Evolutionary conservation across 2,329 filamentous ascomycete species (phyloP).

Genomic region (Aspergillus cejpii): DNA sequence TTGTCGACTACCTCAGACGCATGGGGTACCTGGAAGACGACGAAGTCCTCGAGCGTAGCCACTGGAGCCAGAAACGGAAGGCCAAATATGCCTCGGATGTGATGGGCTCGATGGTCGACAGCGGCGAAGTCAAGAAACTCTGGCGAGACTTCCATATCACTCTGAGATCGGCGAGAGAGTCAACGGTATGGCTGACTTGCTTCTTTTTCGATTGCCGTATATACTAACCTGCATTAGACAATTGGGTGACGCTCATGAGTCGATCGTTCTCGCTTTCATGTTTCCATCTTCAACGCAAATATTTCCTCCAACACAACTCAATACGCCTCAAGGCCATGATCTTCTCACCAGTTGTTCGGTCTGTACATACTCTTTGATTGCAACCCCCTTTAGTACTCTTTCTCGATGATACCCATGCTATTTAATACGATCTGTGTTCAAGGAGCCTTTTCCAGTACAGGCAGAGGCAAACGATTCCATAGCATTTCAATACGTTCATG

Average conservation of each 20-base stretch:
- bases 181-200: slow-evolving; percentile 33
- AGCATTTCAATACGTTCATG: background rate
- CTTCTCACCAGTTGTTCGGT: too few relatives aligned
- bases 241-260: background rate
- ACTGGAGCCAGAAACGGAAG: slow-evolving; percentile 54
- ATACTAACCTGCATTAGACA: slow-evolving; percentile 3
- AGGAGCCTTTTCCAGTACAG: too few relatives aligned
- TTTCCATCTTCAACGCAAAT: background rate
- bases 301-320: background rate
- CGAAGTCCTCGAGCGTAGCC: slow-evolving; percentile 55
- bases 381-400: background rate
- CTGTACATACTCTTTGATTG: too few relatives aligned
- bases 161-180: slow-evolving; percentile 52
- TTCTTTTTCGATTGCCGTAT: background rate
- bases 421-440: too few relatives aligned
- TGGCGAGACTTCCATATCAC: slow-evolving; percentile 60
- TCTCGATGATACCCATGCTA: slow-evolving; percentile 1
- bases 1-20: slow-evolving; percentile 54
- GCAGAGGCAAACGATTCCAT: too few relatives aligned
- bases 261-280: background rate
- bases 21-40: slow-evolving; percentile 53
- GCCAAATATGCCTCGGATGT: slow-evolving; percentile 57
- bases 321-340: background rate
- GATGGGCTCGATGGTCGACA: slow-evolving; percentile 56
- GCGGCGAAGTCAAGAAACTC: slow-evolving; percentile 54